Evolutionary conservation across 352 stramenopile genomes (phyloP), one percentile per base, ranked within the genome.

Genomic region (Pythium sukuiense): DNA sequence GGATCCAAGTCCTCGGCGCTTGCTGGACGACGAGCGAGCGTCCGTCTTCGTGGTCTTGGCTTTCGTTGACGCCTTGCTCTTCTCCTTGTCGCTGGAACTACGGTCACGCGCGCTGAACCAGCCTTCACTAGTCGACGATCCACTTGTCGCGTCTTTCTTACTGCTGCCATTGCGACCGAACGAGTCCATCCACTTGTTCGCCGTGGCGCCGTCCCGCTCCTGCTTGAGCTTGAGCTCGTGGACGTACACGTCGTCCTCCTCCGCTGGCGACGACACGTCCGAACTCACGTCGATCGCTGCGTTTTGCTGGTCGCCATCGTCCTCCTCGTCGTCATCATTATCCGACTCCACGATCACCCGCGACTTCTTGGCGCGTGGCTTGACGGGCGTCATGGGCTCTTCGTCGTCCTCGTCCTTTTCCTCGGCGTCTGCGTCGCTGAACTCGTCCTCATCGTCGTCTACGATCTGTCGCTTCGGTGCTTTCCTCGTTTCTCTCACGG

Each of bases 301-400:
- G 9, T 57, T 61, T 1, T 37, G 35, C 11, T 46, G n/a, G 2
- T 55, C 50, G 0, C 77, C 64, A 2, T 66, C 66, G 0, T 72
- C 58, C 0, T 76, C 72, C 14, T 74, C 58, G 9, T 72, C 61
- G 0, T 77, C 83, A 2, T 76, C 83, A 12, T 91, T 52, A 29
- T 52, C 83, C 7, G 83, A 92, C 45, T 92, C 83, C 20, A 89
- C 69, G 67, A 92, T 92, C 2, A 75, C 79, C 5, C 83, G 71
- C 13, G 79, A 69, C 50, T 82, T 80, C 70, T 89, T 88, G 11
- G 59, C 65, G 18, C 74, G 72, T 14, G 77, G 69, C 33, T 79
- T 79, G 8, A 55, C 64, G 6, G 77, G 76, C n/a, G 67, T 69
- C 37, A 76, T 41, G 14, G 75, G 62, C 8, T 86, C 79, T 8